These are phyloP conservation scores for Amaranthus palmeri DNA, from an alignment of 148 eudicot genomes.

Conservation along the genomic window DNA sequence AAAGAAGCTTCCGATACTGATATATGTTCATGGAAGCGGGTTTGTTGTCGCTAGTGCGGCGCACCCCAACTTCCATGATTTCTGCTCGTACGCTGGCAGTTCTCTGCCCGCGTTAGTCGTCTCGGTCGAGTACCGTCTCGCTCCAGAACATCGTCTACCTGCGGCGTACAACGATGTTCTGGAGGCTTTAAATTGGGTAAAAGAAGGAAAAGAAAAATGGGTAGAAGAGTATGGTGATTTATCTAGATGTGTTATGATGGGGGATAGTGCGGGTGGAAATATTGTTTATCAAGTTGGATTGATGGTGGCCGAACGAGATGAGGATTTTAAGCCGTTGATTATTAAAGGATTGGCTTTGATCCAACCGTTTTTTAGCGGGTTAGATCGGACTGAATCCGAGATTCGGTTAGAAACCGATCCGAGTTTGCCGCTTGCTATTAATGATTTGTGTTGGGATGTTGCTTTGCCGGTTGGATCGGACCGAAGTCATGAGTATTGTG, in stretches of 20 bases:
- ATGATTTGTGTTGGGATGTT: constrained; percentile 43
- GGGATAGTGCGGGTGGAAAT: constrained; percentile 57
- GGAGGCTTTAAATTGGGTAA: constrained; percentile 45
- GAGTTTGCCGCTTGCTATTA: constrained; percentile 20
- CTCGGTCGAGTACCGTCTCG: constrained; percentile 54
- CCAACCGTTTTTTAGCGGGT: constrained; percentile 52
- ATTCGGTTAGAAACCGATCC: constrained; percentile 24
- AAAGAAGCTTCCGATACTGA: constrained; percentile 33
- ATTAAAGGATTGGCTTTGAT: constrained; percentile 46
- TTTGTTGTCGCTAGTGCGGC: constrained; percentile 34
- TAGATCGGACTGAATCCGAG: constrained; percentile 46
- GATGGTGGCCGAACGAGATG: constrained; percentile 17
- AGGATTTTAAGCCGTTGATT: constrained; percentile 37
- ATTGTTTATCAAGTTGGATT: constrained; percentile 49
- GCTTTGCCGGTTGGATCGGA: constrained; percentile 42
- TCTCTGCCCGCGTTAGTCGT: constrained; percentile 33
- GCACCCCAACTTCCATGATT: constrained; percentile 20
- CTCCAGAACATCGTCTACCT: constrained; percentile 64
- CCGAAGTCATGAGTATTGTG: constrained; percentile 46
- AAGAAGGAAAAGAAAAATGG: constrained; percentile 37
- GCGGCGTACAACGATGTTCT: constrained; percentile 55
- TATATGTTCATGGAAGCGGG: constrained; percentile 57
- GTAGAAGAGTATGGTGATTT: constrained; percentile 35
- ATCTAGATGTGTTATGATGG: constrained; percentile 39
- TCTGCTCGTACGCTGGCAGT: constrained; percentile 30